Evolutionary conservation across 331 rosid genomes (phyloP).

Genomic region (Stylosanthes scabra): DNA sequence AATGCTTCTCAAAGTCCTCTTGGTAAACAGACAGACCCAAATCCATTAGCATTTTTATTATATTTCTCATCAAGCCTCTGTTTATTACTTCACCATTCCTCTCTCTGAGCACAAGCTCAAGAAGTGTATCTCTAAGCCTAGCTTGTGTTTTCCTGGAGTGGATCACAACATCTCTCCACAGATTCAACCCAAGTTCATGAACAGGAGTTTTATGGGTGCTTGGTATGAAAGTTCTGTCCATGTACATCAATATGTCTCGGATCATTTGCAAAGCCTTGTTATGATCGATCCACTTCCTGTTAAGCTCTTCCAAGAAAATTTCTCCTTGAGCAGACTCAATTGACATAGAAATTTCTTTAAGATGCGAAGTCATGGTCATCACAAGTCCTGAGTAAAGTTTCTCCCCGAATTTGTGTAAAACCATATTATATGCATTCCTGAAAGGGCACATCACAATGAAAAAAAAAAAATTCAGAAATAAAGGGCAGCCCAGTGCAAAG

Average conservation of each 20-base stretch:
- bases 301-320: conserved; percentile 85
- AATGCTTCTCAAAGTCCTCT: conserved; percentile 86
- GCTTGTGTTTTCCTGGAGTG: conserved; percentile 75
- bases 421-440: conserved; percentile 97
- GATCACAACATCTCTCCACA: conserved; percentile 90
- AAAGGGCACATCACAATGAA: conserved; percentile 23
- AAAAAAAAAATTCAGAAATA: conserved; percentile 32
- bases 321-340: conserved; percentile 92
- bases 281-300: conserved; percentile 91
- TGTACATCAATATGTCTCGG: conserved; percentile 95
- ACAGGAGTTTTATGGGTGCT: conserved; percentile 87
- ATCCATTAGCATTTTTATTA: conserved; percentile 86
- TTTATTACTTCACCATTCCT: conserved; percentile 85
- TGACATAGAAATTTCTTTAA: conserved; percentile 67
- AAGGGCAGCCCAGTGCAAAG: no score
- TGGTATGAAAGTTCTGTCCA: conserved; percentile 93
- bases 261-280: conserved; percentile 97
- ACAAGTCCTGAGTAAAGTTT: conserved; percentile 88
- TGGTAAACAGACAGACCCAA: conserved; percentile 82
- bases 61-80: conserved; percentile 89
- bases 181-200: conserved; percentile 92
- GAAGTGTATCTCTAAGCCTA: conserved; percentile 81
- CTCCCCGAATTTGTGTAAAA: conserved; percentile 90
- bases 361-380: conserved; percentile 78
- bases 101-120: conserved; percentile 78